Evolutionary conservation across 306 rosid species (phyloP), one percentile per base, ranked within the genome.

Genomic region (Medicago lupulina): DNA sequence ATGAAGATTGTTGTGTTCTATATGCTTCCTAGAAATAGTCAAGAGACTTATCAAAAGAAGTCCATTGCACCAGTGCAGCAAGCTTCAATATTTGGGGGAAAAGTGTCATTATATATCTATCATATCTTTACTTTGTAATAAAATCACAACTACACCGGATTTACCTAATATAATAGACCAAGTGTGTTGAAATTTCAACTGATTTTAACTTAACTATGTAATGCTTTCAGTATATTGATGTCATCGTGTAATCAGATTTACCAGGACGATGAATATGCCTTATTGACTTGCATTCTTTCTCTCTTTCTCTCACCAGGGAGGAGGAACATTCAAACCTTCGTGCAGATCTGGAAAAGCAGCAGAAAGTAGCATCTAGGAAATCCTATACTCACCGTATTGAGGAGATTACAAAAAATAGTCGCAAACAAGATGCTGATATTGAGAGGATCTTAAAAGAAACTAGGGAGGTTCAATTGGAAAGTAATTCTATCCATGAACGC

Each of bases 391-490:
- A 92, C 23, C 80, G 93, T 62, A 88, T 90, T 19, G 85, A 90
- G 82, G 99, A 90, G 84, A 92, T 90, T 65, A 85, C 97, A 3
- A 95, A 95, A 73, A 95, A 90, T 74, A 87, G 92, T 53, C 72
- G 88, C 80, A 95, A 95, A 76, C 98, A 92, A 85, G 97, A 92
- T 58, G 85, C 89, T 49, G 99, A 89, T 81, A 84, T 95, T 34
- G 92, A 89, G 68, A 83, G 82, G 69, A 95, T 95, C 71, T 80
- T 95, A 68, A 89, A 87, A 79, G 92, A 92, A 77, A 95, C 97
- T 13, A 83, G 99, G 86, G 96, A 85, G 86, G 88, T 95, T 83
- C 99, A 92, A 65, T 70, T 95, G 60, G 97, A 92, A 82, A 92
- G 93, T 83, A 95, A 92, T 55, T 89, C 87, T 19, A 92, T 92